Conservation (phyloP, 148 eudicot genomes). For the Rhododendron molle region DNA sequence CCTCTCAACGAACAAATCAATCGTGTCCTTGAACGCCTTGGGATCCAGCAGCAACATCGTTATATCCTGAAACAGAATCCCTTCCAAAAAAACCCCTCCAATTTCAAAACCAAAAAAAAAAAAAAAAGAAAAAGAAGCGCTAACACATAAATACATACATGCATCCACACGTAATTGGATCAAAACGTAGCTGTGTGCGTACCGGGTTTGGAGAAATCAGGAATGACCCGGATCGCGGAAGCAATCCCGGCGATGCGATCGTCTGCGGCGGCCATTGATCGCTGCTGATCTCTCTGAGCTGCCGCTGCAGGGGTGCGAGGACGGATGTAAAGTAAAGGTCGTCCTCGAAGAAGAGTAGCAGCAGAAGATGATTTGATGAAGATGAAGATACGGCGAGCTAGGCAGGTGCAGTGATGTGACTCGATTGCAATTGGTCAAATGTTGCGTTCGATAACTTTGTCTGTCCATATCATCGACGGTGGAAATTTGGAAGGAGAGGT, state of each 20-base stretch:
- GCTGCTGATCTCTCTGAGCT: not conserved
- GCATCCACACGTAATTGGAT: not conserved
- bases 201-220: constrained; percentile 91
- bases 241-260: constrained; percentile 59
- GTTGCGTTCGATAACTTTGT: not conserved
- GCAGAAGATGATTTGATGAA: too few species aligned
- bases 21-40: constrained; percentile 84
- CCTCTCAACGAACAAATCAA: constrained; percentile 94
- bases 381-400: not conserved
- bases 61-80: constrained; percentile 92
- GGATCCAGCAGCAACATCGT: constrained; percentile 91
- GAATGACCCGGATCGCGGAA: constrained; percentile 74
- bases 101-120: not conserved
- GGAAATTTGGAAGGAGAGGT: not conserved
- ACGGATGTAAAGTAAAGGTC: constrained; percentile 1
- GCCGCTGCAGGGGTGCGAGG: not conserved
- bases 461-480: constrained; percentile 21
- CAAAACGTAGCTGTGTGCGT: not conserved
- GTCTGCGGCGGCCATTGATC: constrained; percentile 30
- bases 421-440: constrained; percentile 14
- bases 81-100: constrained; percentile 22
- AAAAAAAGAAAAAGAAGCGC: not conserved
- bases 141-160: not conserved
- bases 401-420: constrained; percentile 10
- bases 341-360: not conserved